Conservation (phyloP, 2,329 filamentous ascomycete species). For the Aureobasidium leucospermi region DNA sequence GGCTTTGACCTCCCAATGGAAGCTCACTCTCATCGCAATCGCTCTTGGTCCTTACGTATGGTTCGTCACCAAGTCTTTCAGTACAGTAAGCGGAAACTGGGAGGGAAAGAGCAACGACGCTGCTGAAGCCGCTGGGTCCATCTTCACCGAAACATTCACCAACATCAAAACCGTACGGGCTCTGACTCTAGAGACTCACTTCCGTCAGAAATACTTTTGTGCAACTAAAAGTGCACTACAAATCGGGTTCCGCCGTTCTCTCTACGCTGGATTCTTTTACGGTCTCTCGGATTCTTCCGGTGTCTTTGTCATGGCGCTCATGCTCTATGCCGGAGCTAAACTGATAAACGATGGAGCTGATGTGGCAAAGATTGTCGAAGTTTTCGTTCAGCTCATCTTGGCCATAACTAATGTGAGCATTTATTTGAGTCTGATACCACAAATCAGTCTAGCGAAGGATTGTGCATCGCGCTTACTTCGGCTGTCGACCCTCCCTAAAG, state of each 20-base stretch:
- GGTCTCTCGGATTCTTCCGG: constrained; percentile 70
- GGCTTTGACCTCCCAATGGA: constrained; percentile 70
- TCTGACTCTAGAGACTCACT: constrained; percentile 65
- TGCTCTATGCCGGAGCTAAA: constrained; percentile 74
- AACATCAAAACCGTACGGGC: constrained; percentile 74
- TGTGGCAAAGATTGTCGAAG: constrained; percentile 58
- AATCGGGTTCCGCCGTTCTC: constrained; percentile 58
- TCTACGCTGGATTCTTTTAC: constrained; percentile 62
- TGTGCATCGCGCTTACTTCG: constrained; percentile 66
- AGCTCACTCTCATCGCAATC: constrained; percentile 69
- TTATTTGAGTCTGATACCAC: constrained; percentile 68
- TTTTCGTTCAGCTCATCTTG: constrained; percentile 78
- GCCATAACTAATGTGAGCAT: constrained; percentile 65
- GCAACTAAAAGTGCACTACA: constrained; percentile 47
- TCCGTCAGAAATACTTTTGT: constrained; percentile 54
- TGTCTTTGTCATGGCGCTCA: constrained; percentile 65
- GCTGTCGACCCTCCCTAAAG: constrained; percentile 54
- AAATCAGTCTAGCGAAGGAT: constrained; percentile 66
- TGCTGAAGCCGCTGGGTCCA: constrained; percentile 50
- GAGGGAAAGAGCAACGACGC: constrained; percentile 61
- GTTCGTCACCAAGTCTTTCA: constrained; percentile 57
- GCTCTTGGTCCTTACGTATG: constrained; percentile 62
- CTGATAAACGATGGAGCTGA: constrained; percentile 49
- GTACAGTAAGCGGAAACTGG: constrained; percentile 61
- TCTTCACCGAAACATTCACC: constrained; percentile 67